Conservation (phyloP, 1,139 yeast species). For the Candida pseudocylindracea region DNA sequence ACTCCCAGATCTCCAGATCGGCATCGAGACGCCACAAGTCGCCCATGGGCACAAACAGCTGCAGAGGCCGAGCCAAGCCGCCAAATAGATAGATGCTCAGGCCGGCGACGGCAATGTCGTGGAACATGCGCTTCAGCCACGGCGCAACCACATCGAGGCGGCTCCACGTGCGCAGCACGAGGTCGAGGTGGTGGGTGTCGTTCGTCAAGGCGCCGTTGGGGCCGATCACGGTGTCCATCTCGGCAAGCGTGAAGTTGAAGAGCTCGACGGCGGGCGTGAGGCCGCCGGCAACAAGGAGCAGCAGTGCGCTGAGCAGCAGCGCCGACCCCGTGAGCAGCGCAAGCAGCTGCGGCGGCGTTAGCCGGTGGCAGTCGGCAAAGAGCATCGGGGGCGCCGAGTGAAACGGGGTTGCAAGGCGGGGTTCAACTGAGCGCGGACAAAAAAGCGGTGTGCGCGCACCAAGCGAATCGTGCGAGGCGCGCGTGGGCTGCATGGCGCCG, state of each 20-base stretch:
- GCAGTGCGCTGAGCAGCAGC: slow-evolving; percentile 29
- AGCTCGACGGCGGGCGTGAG: slow-evolving; percentile 33
- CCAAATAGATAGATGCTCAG: slow-evolving; percentile 37
- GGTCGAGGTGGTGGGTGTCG: slow-evolving; percentile 31
- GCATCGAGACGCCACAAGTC: slow-evolving; percentile 50
- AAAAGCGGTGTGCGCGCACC: no score
- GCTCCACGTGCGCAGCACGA: slow-evolving; percentile 35
- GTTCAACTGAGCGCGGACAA: no score
- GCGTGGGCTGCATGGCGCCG: no score
- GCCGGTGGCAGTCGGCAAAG: no score
- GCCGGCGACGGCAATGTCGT: slow-evolving; percentile 26
- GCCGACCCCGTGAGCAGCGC: slow-evolving; percentile 41
- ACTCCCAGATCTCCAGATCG: slow-evolving; percentile 24
- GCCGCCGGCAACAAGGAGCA: slow-evolving; percentile 47
- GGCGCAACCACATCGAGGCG: slow-evolving; percentile 9
- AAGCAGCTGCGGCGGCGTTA: no score
- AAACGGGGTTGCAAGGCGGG: no score
- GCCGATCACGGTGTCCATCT: slow-evolving; percentile 9
- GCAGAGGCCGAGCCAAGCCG: slow-evolving; percentile 16
- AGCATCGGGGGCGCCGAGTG: no score
- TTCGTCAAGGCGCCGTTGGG: slow-evolving; percentile 18
- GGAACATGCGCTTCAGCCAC: slow-evolving; percentile 31
- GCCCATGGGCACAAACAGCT: slow-evolving; percentile 21
- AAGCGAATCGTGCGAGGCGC: no score
- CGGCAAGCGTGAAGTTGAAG: slow-evolving; percentile 11